Conservation (phyloP, 2,329 filamentous ascomycete genomes). For the Fusarium graminum region DNA sequence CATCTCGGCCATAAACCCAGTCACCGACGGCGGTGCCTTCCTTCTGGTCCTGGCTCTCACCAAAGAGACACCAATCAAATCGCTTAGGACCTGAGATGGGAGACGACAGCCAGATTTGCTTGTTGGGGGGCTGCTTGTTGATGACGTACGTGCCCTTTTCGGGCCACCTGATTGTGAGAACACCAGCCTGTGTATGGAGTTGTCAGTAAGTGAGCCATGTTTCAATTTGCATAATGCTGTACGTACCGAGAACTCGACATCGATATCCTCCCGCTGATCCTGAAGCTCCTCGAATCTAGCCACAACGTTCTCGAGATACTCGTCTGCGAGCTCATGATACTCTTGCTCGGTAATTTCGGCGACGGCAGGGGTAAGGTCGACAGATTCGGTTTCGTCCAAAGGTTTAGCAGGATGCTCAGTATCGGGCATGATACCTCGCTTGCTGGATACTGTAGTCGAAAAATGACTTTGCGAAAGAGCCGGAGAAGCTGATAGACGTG, state of each 20-base stretch:
- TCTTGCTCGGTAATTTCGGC: constrained; percentile 76
- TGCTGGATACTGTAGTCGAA: constrained; percentile 48
- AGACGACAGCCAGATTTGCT: constrained; percentile 96
- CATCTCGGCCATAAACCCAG: constrained; percentile 92
- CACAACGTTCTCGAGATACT: constrained; percentile 73
- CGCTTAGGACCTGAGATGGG: constrained; percentile 92
- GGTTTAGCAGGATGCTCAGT: constrained; percentile 66
- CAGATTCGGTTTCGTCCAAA: constrained; percentile 55
- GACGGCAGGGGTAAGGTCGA: constrained; percentile 57
- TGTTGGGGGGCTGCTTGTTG: constrained; percentile 99
- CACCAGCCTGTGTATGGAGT: constrained; percentile 75
- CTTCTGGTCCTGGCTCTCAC: constrained; percentile 79
- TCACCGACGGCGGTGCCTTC: constrained; percentile 79
- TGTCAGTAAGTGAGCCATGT: constrained; percentile 28
- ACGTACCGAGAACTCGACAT: constrained; percentile 90
- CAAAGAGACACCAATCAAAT: constrained; percentile 86
- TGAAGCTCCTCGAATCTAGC: constrained; percentile 77
- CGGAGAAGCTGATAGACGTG: constrained; percentile 15
- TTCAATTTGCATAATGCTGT: not conserved
- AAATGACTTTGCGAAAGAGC: constrained; percentile 48
- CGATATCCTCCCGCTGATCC: constrained; percentile 80
- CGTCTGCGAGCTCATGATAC: constrained; percentile 83
- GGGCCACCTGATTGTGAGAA: constrained; percentile 80
- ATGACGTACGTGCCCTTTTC: constrained; percentile 86
- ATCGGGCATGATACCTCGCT: constrained; percentile 70